phyloP scores from a whole-genome alignment of 768 basidiomycete species.

The Suillus occidentalis region DNA sequence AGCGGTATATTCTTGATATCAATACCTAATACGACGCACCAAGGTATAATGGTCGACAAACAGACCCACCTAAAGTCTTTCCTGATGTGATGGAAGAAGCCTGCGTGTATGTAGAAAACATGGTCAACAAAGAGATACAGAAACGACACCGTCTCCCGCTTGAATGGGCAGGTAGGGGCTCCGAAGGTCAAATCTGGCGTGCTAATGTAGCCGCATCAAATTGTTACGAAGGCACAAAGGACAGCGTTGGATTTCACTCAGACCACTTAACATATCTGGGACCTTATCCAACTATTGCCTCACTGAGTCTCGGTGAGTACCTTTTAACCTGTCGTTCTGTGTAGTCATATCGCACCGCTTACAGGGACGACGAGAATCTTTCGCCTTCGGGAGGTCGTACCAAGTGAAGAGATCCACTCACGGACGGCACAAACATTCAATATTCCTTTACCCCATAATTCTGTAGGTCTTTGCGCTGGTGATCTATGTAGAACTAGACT shows the following conservation, averaged over 20 bases:
- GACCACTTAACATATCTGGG: conserved; percentile 82
- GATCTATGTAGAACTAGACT: conserved; percentile 3
- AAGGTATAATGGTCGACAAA: conserved; percentile 80
- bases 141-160: conserved; percentile 59
- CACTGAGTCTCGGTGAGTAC: conserved; percentile 68
- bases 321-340: not conserved
- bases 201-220: conserved; percentile 88
- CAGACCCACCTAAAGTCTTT: conserved; percentile 56
- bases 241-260: conserved; percentile 80
- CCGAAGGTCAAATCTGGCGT: conserved; percentile 49
- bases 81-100: conserved; percentile 77
- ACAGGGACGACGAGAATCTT: conserved; percentile 70
- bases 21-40: conserved; percentile 9
- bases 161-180: conserved; percentile 57
- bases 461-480: conserved; percentile 43
- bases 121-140: conserved; percentile 71
- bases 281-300: conserved; percentile 84
- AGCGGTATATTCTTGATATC: not conserved
- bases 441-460: conserved; percentile 76
- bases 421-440: conserved; percentile 74
- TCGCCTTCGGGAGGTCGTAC: conserved; percentile 75
- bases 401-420: conserved; percentile 53
- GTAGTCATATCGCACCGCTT: conserved; percentile 1
- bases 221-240: conserved; percentile 79
- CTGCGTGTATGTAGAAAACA: conserved; percentile 63